phyloP scores from a whole-genome alignment of 805 yeast species.

The Pichia manshurica region DNA sequence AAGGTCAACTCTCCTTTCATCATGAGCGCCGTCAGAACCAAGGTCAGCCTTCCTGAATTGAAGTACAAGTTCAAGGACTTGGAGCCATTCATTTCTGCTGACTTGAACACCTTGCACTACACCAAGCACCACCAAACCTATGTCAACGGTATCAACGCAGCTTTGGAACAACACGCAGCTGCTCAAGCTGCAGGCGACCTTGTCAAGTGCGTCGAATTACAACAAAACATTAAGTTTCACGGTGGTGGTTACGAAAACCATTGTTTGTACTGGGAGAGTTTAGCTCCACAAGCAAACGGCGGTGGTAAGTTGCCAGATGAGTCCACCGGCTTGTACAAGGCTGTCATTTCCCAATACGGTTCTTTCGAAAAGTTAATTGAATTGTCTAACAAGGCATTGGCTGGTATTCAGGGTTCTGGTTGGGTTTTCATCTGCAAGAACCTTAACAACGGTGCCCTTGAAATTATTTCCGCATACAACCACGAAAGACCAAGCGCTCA shows the following conservation, averaged over 20 bases:
- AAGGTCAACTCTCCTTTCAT: conserved; percentile 14
- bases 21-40: conserved; percentile 41
- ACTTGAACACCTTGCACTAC: conserved; percentile 83
- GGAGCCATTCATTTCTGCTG: conserved; percentile 82
- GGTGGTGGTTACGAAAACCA: conserved; percentile 92
- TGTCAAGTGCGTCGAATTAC: conserved; percentile 55
- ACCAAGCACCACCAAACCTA: conserved; percentile 90
- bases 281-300: conserved; percentile 67
- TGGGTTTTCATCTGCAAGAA: conserved; percentile 92
- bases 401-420: conserved; percentile 91
- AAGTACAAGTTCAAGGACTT: conserved; percentile 80
- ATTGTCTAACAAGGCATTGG: conserved; percentile 62
- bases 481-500: conserved; percentile 79
- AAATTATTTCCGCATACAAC: conserved; percentile 74
- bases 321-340: conserved; percentile 52
- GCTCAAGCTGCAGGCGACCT: conserved; percentile 56
- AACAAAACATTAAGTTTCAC: conserved; percentile 78
- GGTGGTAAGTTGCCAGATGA: conserved; percentile 67
- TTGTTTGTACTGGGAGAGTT: conserved; percentile 78
- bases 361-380: conserved; percentile 61
- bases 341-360: conserved; percentile 62
- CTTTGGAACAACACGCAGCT: conserved; percentile 65
- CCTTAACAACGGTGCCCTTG: conserved; percentile 66
- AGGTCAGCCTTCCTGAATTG: conserved; percentile 73
- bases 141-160: conserved; percentile 77